Evolutionary conservation across 2,329 filamentous ascomycete genomes (phyloP).

Genomic region (Sporothrix brunneoviolacea): DNA sequence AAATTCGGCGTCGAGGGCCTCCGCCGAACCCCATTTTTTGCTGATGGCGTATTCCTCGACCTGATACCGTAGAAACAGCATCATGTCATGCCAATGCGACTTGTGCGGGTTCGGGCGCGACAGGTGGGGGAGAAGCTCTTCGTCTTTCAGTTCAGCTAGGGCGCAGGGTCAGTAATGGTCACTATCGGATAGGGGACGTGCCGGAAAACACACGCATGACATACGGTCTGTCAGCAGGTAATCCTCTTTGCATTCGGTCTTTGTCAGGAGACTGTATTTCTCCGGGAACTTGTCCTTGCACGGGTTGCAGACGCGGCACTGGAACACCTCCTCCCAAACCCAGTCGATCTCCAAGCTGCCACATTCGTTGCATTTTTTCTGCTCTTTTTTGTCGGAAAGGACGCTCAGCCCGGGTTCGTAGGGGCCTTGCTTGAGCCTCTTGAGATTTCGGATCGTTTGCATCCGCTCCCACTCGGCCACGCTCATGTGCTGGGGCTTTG

Average conservation of each 20-base stretch:
- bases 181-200: too few relatives aligned
- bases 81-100: conserved; percentile 96
- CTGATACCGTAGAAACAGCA: conserved; percentile 88
- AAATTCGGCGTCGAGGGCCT: conserved; percentile 83
- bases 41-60: conserved; percentile 90
- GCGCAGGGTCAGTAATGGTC: too few relatives aligned
- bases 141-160: conserved; percentile 86
- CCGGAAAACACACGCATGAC: conserved; percentile 27
- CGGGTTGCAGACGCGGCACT: conserved; percentile 63
- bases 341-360: conserved; percentile 81
- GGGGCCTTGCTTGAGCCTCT: conserved; percentile 67
- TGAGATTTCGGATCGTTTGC: conserved; percentile 65
- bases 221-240: conserved; percentile 87
- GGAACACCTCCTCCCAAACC: conserved; percentile 85
- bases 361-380: conserved; percentile 80
- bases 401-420: conserved; percentile 87
- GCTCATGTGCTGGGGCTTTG: conserved; percentile 82
- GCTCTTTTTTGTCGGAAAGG: conserved; percentile 53
- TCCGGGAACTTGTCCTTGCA: conserved; percentile 90
- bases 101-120: conserved; percentile 92
- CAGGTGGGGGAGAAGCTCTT: conserved; percentile 78
- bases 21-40: conserved; percentile 83
- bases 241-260: conserved; percentile 92
- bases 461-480: conserved; percentile 84
- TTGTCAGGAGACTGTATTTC: conserved; percentile 91